A percentile compares a stretch with the other conserved stretches of the same genome.
Conservation (phyloP, 1,139 yeast genomes). For the Taphrina flavorubra region DNA sequence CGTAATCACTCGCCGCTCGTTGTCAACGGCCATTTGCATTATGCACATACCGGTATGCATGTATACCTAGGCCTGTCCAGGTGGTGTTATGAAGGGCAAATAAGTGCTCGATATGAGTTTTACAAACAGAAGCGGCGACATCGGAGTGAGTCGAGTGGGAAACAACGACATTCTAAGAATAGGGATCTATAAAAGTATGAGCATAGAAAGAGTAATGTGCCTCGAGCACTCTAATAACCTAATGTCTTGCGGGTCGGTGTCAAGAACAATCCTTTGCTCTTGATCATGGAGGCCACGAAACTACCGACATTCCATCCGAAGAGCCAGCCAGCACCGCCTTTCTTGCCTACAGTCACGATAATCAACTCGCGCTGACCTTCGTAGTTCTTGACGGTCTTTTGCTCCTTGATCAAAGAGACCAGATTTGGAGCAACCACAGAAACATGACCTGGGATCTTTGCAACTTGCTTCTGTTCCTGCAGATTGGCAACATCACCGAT, state of each 20-base stretch:
- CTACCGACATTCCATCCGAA: constrained; percentile 34
- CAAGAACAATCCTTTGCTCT: constrained; percentile 37
- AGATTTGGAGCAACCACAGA: constrained; percentile 21
- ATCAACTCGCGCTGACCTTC: constrained; percentile 26
- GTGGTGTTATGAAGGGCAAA: too few species aligned
- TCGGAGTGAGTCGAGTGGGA: too few species aligned
- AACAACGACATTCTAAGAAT: too few species aligned
- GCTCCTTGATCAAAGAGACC: constrained; percentile 13
- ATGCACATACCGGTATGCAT: too few species aligned
- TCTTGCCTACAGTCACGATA: constrained; percentile 36
- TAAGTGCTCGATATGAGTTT: too few species aligned
- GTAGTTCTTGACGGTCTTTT: constrained; percentile 16
- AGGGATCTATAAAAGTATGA: constrained; percentile 2
- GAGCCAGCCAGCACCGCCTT: constrained; percentile 40
- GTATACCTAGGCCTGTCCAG: too few species aligned
- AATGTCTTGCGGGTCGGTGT: constrained; percentile 14
- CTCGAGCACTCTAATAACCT: constrained; percentile 13
- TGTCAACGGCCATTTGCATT: too few species aligned
- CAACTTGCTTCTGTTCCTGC: constrained; percentile 33
- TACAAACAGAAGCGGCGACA: too few species aligned
- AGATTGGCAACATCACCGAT: constrained; percentile 31
- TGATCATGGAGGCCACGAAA: constrained; percentile 21
- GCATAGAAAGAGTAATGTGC: background rate
- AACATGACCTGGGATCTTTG: constrained; percentile 32
- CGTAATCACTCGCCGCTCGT: background rate